phyloP scores from a whole-genome alignment of 2,329 filamentous ascomycete genomes.

The Hymenotorrendiella dingleyae region DNA sequence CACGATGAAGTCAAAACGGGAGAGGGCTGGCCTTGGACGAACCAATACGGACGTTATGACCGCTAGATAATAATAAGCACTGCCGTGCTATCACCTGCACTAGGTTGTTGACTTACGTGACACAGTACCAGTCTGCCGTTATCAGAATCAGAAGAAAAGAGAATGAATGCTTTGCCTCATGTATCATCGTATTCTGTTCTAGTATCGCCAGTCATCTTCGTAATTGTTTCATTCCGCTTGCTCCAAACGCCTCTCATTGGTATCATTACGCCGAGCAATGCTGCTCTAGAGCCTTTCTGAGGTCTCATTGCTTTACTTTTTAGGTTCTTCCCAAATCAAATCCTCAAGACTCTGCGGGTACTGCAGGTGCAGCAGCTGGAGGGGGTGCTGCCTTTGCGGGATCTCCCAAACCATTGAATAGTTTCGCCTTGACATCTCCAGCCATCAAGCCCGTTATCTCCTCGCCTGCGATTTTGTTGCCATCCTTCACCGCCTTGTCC shows the following conservation, averaged over 20 bases:
- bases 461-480: constrained; percentile 51
- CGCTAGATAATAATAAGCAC: no score
- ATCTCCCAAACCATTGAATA: constrained; percentile 36
- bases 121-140: no score
- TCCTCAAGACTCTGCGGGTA: constrained; percentile 1
- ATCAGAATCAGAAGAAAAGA: no score
- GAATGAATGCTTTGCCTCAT: no score
- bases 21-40: no score
- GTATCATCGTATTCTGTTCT: no score
- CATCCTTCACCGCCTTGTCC: constrained; percentile 47
- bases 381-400: constrained; percentile 2
- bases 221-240: constrained; percentile 11
- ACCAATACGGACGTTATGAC: no score
- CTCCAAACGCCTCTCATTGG: constrained; percentile 19
- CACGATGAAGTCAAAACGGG: no score
- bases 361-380: constrained; percentile 1
- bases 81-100: no score
- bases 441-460: constrained; percentile 39
- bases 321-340: no score
- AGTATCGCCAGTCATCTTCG: constrained; percentile 11
- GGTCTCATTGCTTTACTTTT: constrained; percentile 3
- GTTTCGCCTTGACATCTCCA: constrained; percentile 43
- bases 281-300: constrained; percentile 4
- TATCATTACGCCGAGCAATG: constrained; percentile 18
- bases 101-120: no score